Conservation (phyloP, 1,284 basidiomycete genomes). For the Cronartium quercuum region DNA sequence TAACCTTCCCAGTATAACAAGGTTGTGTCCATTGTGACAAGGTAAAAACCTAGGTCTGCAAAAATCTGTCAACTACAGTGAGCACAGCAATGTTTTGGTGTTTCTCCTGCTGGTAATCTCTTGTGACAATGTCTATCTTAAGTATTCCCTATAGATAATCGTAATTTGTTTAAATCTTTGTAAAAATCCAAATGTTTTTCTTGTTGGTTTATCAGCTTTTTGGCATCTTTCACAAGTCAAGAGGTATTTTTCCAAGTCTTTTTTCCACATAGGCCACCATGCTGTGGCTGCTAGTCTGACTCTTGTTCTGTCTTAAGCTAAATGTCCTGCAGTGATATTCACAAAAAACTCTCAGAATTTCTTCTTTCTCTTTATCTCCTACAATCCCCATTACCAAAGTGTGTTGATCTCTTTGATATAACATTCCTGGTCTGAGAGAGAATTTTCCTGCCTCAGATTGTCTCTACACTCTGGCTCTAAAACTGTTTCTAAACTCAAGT, state of each 20-base stretch:
- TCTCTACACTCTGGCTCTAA: background rate
- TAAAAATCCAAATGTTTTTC: background rate
- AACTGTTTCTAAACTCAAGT: background rate
- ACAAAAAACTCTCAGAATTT: background rate
- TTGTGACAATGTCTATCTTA: too few species aligned
- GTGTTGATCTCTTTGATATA: slow-evolving; percentile 7
- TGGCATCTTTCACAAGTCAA: background rate
- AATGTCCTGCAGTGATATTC: background rate
- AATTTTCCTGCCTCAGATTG: background rate
- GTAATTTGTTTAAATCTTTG: slow-evolving; percentile 5
- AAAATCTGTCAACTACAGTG: too few species aligned
- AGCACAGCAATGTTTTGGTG: too few species aligned
- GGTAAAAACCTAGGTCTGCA: too few species aligned
- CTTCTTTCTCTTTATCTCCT: background rate
- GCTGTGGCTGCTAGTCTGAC: background rate
- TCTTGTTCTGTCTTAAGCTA: slow-evolving; percentile 4
- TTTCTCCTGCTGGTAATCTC: too few species aligned
- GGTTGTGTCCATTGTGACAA: too few species aligned
- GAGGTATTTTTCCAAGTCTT: background rate
- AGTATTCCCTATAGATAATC: slow-evolving; percentile 11
- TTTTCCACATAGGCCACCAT: background rate
- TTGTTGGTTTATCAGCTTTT: background rate
- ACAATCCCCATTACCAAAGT: background rate
- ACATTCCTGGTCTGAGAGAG: background rate
- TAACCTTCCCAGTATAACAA: too few species aligned